Base-by-base conservation (phyloP, 2,329 filamentous ascomycete species). In the Pseudogymnoascus sp. region DNA sequence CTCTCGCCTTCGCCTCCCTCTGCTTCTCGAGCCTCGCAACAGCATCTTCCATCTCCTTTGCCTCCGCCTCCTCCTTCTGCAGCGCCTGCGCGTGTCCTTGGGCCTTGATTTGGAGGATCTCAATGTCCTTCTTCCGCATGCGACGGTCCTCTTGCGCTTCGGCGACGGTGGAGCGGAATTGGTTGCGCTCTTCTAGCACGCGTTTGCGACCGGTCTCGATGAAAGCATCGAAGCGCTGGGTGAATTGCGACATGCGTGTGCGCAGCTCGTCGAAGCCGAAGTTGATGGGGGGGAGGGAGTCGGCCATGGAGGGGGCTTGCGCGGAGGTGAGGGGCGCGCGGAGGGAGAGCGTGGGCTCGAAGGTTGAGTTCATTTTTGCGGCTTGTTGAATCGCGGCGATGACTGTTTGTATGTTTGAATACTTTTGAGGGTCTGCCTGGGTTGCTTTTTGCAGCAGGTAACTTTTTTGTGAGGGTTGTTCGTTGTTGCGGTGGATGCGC, bases 251-350 rank as follows among this genome's bases (percentile, higher is more conserved):
- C 95, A 99, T 97, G 77, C 92, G 90, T 72, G 93, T 91, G 77
- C 93, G 93, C 73, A 99, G 78, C 69, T 97, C 91, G 70, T 97
- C 93, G 75, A 97, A 97, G 64, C 92, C 92, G 75, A 99, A 97
- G 76, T 96, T 92, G 75, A 96, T 90, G 74, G 83, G 90, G 37
- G 95, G 95, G 7, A 99, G 85, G 60, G 86, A 85, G 74, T 92
- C 89, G 44, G 87, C 88, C 78, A 90, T 85, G 6, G 87, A 89
- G 13, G 86, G 83, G 44, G 80, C 84, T 56, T 80, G 78, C 42
- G 85, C 80, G 31, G 83, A 80, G 66, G 84, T 77, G 15, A 84
- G 82, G 67, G 72, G 72, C 33, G 72, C 67, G 61, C 72, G 72
- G 69, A 73, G 73, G 11, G 88, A 89, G 69, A 88, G 80, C 1